Percentiles rank a stretch among this genome's conserved stretches.
These are phyloP conservation scores for Gossypium turneri DNA, from an alignment of 345 rosid species.

Conservation along the genomic window DNA sequence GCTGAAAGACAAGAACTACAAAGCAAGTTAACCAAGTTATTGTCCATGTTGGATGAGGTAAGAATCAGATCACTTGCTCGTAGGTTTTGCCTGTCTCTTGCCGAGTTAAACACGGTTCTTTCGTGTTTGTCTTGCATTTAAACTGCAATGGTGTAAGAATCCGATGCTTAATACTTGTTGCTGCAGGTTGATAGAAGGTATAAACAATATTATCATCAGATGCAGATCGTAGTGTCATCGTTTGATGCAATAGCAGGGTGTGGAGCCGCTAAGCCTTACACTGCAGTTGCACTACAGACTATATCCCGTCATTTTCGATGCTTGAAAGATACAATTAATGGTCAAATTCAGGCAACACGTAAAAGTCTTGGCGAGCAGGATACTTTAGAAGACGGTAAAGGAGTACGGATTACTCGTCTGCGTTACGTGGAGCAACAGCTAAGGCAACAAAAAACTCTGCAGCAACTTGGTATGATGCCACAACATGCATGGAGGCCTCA, in stretches of 20 bases:
- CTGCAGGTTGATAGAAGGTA: constrained; percentile 86
- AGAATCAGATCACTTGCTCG: constrained; percentile 6
- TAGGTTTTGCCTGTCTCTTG: background rate
- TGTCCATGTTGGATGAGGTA: constrained; percentile 93
- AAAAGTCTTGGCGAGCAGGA: constrained; percentile 86
- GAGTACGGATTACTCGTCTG: constrained; percentile 73
- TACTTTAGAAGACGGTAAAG: constrained; percentile 46
- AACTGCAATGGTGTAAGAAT: background rate
- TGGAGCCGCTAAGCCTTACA: constrained; percentile 93
- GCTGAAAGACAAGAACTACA: constrained; percentile 85
- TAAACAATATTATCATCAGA: constrained; percentile 92
- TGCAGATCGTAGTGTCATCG: constrained; percentile 94
- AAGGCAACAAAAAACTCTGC: constrained; percentile 86
- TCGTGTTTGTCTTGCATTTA: background rate
- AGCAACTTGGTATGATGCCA: constrained; percentile 88
- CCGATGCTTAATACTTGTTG: background rate
- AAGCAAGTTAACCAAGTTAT: constrained; percentile 78
- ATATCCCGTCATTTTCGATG: constrained; percentile 94
- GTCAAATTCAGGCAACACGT: constrained; percentile 63
- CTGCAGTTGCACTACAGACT: constrained; percentile 79
- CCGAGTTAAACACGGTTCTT: background rate
- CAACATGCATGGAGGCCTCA: constrained; percentile 95
- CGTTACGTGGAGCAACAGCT: constrained; percentile 90
- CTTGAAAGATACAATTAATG: constrained; percentile 73
- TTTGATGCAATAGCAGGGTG: constrained; percentile 76